Evolutionary conservation across 2,329 filamentous ascomycete species (phyloP).

Genomic region (Sarocladium strictum): DNA sequence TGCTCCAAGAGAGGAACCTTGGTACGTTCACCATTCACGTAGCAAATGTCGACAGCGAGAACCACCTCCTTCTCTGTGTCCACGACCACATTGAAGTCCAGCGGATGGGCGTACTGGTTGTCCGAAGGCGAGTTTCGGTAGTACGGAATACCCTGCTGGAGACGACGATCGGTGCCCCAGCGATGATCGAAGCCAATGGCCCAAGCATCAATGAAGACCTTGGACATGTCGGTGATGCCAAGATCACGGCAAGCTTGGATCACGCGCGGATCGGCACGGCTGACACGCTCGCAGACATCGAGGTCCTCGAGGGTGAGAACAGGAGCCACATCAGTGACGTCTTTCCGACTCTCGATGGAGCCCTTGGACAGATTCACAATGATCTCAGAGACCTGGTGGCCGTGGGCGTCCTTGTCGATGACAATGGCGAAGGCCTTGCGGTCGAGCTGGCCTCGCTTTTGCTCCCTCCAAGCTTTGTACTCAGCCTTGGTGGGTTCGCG

Average conservation of each 20-base stretch:
- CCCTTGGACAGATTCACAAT: conserved; percentile 40
- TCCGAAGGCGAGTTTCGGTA: conserved; percentile 69
- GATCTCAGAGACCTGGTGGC: conserved; percentile 40
- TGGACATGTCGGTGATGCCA: conserved; percentile 76
- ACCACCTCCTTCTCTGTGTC: conserved; percentile 43
- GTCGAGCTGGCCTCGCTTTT: conserved; percentile 41
- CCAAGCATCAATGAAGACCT: conserved; percentile 81
- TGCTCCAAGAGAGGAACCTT: conserved; percentile 33
- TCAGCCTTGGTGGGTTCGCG: conserved; percentile 58
- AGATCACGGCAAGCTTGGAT: conserved; percentile 71
- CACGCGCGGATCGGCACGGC: conserved; percentile 64
- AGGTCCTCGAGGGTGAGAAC: conserved; percentile 74
- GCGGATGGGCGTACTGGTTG: conserved; percentile 53
- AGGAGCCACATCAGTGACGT: conserved; percentile 39
- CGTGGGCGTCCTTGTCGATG: conserved; percentile 31
- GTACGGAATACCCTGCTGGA: conserved; percentile 80
- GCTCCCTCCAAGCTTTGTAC: conserved; percentile 51
- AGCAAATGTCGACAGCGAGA: conserved; percentile 36
- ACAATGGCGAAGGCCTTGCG: conserved; percentile 46
- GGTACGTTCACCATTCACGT: conserved; percentile 41
- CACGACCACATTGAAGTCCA: conserved; percentile 40
- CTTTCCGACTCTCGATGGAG: conserved; percentile 38
- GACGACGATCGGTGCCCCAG: conserved; percentile 63
- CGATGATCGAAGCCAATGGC: conserved; percentile 78
- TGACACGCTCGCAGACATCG: conserved; percentile 64